Evolutionary conservation across 345 rosid species (phyloP).

Genomic region (Toxicodendron radicans): DNA sequence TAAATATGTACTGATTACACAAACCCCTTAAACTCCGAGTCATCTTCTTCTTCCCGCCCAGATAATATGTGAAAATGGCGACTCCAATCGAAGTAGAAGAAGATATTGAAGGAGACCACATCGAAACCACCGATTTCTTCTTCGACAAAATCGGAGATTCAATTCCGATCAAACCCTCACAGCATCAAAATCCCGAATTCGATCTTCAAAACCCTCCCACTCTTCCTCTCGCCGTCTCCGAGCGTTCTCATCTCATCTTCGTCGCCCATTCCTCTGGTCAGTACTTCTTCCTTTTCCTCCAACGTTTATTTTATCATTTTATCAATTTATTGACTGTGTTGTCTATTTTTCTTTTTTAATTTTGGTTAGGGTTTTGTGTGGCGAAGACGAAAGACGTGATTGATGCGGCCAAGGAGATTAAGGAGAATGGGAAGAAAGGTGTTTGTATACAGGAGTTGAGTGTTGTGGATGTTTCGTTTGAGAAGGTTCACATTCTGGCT

Average conservation of each 20-base stretch:
- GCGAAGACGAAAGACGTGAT: constrained; percentile 73
- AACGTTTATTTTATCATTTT: too few relatives aligned
- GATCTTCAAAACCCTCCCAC: constrained; percentile 57
- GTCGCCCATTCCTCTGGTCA: constrained; percentile 74
- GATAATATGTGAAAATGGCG: constrained; percentile 23
- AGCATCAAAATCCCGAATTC: constrained; percentile 33
- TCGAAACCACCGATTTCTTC: constrained; percentile 55
- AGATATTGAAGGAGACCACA: constrained; percentile 63
- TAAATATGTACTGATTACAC: too few relatives aligned
- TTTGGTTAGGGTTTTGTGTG: constrained; percentile 68
- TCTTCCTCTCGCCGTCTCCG: constrained; percentile 74
- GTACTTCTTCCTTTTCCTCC: not conserved
- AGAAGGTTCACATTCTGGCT: constrained; percentile 50
- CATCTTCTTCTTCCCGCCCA: too few relatives aligned
- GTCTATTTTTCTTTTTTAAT: not conserved
- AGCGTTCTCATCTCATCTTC: constrained; percentile 49
- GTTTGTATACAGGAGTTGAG: constrained; percentile 55
- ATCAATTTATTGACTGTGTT: not conserved
- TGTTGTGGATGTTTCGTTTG: constrained; percentile 60
- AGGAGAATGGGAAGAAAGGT: constrained; percentile 31
- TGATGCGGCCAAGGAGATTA: constrained; percentile 53
- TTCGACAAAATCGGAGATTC: constrained; percentile 72
- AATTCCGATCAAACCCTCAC: constrained; percentile 36
- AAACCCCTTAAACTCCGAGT: too few relatives aligned
- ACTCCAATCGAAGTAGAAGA: constrained; percentile 39